These are phyloP conservation scores for Eudorina sp. DNA, from an alignment of 139 green algal species.

Conservation along the genomic window DNA sequence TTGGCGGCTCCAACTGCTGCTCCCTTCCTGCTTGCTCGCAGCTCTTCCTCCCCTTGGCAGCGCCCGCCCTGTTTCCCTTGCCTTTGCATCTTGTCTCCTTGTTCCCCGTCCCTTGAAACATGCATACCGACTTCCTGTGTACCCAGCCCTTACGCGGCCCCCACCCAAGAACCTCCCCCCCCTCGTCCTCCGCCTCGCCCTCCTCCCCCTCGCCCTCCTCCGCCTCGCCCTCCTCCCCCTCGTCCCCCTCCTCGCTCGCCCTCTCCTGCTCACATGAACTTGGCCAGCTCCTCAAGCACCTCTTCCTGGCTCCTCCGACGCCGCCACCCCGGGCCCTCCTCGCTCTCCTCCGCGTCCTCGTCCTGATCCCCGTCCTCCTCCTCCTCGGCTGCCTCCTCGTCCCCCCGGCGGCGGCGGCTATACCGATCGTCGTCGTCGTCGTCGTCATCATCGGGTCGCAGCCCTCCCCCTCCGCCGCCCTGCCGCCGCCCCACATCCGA, in stretches of 20 bases:
- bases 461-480: not conserved
- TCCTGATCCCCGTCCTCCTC: not conserved
- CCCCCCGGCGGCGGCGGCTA: not conserved
- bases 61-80: too few species aligned
- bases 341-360: not conserved
- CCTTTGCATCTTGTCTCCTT: too few species aligned
- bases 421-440: not conserved
- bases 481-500: slow-evolving; percentile 13
- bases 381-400: not conserved
- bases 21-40: too few species aligned
- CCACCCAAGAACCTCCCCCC: too few species aligned
- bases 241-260: not conserved
- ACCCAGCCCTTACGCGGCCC: not conserved
- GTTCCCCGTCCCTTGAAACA: too few species aligned
- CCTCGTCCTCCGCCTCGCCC: not conserved
- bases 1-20: too few species aligned
- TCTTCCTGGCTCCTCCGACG: not conserved
- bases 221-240: not conserved
- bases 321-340: not conserved
- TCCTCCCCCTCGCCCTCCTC: not conserved
- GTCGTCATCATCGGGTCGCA: not conserved
- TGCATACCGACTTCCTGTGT: not conserved
- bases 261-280: slow-evolving; percentile 24
- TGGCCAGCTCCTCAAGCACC: slow-evolving; percentile 30
- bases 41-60: too few species aligned